Base-by-base conservation (phyloP, 2,329 filamentous ascomycete species). In the Aaosphaeria pasadenensis region DNA sequence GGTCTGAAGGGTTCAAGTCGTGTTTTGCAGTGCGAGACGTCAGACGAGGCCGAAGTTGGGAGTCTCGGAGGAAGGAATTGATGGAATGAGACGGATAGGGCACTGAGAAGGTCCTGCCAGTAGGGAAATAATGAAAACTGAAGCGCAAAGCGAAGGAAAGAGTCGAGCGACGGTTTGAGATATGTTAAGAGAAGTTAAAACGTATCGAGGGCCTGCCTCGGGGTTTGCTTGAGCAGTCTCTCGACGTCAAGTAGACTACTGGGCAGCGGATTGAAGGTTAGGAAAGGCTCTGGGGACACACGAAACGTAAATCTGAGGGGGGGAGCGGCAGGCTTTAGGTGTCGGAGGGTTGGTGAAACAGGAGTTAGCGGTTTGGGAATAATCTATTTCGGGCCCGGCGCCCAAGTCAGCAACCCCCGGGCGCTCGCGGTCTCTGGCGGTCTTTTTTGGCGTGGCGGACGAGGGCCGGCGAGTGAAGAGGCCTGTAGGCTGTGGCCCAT, bases 331-430 rank as follows among this genome's bases (percentile, higher is more conserved):
- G 51, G 57, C 62, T 69, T 70, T 66, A 70, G 65, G 65, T 69
- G 66, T 68, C 60, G 58, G 66, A 69, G 63, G 56, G 56, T 55
- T 61, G 57, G 58, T 70, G 67, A 69, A 69, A 70, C 67, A 67
- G 66, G 65, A 67, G 62, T 57, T 66, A 61, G 65, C 55, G 51
- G 65, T 69, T 65, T 69, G 60, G 62, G 63, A 62, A 59, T 57
- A 53, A 57, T 63, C 64, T 67, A 68, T 66, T 66, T 58, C 49
- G 52, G 58, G 50, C 39, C 50, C 53, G 55, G 48, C 44, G 49
- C 51, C 50, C 58, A 57, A 58, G 56, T 59, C 57, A 41, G 60
- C 54, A 59, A 55, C 50, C 49, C 9, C 39, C 11, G 39, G 39
- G 39, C 9, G 39, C 11, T 11, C 24, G 33, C 33, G 13, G 33